Base-by-base conservation (phyloP, 768 basidiomycete genomes). In the Boletus patriciae region DNA sequence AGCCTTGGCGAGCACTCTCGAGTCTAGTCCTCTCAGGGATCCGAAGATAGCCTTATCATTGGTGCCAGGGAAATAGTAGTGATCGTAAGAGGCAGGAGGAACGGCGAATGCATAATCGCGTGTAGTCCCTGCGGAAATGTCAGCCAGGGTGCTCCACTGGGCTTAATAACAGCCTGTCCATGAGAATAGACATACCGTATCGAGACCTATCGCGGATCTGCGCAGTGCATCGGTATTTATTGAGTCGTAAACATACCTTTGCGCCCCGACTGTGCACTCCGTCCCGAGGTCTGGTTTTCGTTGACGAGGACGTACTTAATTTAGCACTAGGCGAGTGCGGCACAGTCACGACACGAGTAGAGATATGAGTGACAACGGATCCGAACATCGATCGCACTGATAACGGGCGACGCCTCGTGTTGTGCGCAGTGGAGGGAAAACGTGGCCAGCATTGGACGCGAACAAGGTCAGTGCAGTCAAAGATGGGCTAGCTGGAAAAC, bases 21-120 rank as follows among this genome's bases (percentile, higher is more conserved):
- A 66, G 65, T 62, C 62, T 64, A 68, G 69, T 64, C 66, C 64
- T 37, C 50, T 60, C 69, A 64, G 62, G 60, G 58, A 55, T 60
- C 60, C 59, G 42, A 53, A 70, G 64, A 72, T 70, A 69, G 60
- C 59, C 58, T 69, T 70, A 70, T 71, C 69, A 46, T 40, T 40
- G 18, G 27, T n/a, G 48, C 46, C 49, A 57, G 51, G 53, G 55
- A 61, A 64, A 67, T 42, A 27, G 37, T 15, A 46, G 18, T 46
- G 38, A 43, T 59, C 66, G 38, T 53, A 59, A 67, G 33, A 69
- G 66, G 62, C 62, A 72, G 36, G 64, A 57, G 53, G 46, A 45
- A 60, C 66, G 69, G 66, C 59, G 62, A 68, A 60, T 64, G 57
- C 34, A 62, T 50, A 19, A 45, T 62, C 49, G 55, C 53, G 60